Percentiles rank a stretch among this genome's conserved stretches.
These are phyloP conservation scores for Mucor sp. DNA, from an alignment of 371 early-diverging fungal genomes.

Conservation along the genomic window DNA sequence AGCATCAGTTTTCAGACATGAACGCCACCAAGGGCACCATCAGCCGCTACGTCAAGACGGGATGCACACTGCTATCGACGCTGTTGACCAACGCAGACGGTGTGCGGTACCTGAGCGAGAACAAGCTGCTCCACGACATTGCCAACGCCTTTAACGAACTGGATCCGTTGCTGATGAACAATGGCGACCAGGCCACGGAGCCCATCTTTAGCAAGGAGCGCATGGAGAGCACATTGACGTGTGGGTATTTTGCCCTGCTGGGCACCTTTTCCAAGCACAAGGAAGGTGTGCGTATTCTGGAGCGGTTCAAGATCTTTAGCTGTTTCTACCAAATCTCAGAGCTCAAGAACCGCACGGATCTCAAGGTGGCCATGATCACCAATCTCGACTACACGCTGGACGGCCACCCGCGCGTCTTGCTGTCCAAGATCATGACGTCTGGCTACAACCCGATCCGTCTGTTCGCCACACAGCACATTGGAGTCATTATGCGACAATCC, in stretches of 20 bases:
- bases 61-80: conserved; percentile 66
- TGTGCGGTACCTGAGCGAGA: conserved; percentile 67
- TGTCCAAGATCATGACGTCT: conserved; percentile 85
- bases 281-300: conserved; percentile 71
- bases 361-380: conserved; percentile 76
- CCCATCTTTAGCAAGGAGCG: conserved; percentile 77
- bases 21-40: conserved; percentile 53
- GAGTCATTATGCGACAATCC: conserved; percentile 62
- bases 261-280: conserved; percentile 66
- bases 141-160: conserved; percentile 72
- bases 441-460: conserved; percentile 79
- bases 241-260: conserved; percentile 81
- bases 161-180: conserved; percentile 54
- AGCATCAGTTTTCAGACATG: conserved; percentile 73
- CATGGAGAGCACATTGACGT: conserved; percentile 72
- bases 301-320: conserved; percentile 80
- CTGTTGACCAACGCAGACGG: conserved; percentile 69
- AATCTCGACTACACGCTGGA: conserved; percentile 81
- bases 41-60: conserved; percentile 59
- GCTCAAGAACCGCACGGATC: conserved; percentile 78
- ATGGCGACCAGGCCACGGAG: conserved; percentile 48
- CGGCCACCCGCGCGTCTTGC: conserved; percentile 79
- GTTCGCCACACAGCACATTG: conserved; percentile 76
- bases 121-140: conserved; percentile 68
- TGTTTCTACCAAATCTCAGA: conserved; percentile 82